Evolutionary conservation across 192 early-diverging fungal genomes (phyloP).

Genomic region (Obelidium mucronatum): DNA sequence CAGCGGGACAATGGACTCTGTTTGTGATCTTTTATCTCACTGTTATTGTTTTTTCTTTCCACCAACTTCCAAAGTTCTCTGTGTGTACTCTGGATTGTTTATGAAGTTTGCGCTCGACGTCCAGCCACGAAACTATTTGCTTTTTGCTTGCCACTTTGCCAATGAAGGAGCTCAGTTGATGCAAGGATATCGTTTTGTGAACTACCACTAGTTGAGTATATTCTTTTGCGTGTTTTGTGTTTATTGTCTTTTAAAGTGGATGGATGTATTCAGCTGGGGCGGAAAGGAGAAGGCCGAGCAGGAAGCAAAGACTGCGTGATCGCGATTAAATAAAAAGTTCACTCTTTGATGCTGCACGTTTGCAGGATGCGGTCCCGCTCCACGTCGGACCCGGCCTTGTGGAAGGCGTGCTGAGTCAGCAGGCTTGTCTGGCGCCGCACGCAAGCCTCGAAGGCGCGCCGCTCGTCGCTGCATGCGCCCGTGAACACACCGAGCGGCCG

Average conservation of each 20-base stretch:
- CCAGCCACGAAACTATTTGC: constrained; percentile 85
- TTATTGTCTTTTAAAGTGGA: background rate
- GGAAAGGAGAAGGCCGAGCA: constrained; percentile 21
- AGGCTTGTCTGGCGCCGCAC: background rate
- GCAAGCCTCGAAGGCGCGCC: background rate
- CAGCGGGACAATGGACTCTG: background rate
- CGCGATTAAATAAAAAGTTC: background rate
- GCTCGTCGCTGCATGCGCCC: background rate
- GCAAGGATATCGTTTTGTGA: constrained; percentile 84
- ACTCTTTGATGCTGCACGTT: too few species aligned
- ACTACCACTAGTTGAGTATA: constrained; percentile 66
- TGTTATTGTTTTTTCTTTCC: background rate
- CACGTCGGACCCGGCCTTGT: background rate
- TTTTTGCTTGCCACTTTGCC: constrained; percentile 92
- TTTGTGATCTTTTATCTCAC: too few species aligned
- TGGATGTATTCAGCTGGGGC: constrained; percentile 21
- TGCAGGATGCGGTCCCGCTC: background rate
- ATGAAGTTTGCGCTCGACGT: constrained; percentile 97
- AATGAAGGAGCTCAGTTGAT: constrained; percentile 90
- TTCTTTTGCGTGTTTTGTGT: background rate
- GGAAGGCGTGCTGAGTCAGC: background rate
- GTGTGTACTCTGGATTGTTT: constrained; percentile 89
- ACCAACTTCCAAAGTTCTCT: constrained; percentile 61
- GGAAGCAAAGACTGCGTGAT: background rate
- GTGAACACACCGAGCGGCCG: background rate